Evolutionary conservation across 2,329 filamentous ascomycete species (phyloP), one percentile per base, ranked within the genome.

Genomic region (Penicillium fuscoglaucum): DNA sequence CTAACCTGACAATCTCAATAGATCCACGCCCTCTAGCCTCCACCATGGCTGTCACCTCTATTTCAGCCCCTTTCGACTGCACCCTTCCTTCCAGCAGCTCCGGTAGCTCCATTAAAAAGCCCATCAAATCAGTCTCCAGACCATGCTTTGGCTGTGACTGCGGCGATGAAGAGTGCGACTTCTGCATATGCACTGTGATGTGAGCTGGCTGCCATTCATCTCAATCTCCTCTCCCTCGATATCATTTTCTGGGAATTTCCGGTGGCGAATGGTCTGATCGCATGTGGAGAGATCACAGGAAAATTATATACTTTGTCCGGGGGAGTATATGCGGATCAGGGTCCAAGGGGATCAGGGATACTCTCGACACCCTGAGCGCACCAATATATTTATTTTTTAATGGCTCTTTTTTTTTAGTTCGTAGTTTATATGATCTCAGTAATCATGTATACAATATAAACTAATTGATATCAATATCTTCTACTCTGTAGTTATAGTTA

Each of bases 81-180:
- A 72, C 65, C 31, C 70, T 76, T 21, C 74, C 74, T 4, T 72
- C 72, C n/a, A 70, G 68, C 13, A 63, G 68, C 53, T 72, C 73
- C 21, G 70, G 70, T 15, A 66, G 73, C 19, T 72, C 73, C 0
- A 67, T 77, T 51, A 71, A 66, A 46, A 74, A 74, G 52, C 74
- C 75, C 17, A 74, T 77, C 61, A 74, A 77, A 59, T 59, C 68
- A 2, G 70, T 73, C 4, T 71, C 73, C 9, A 77, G 76, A 58
- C 75, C 75, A 9, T 77, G 75, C 48, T 77, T 77, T 53, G 74
- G 75, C 4, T 77, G 75, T 51, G 75, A 75, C 45, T 77, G 74
- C 31, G 74, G 75, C 7, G 75, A 74, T 59, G 74, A 75, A 48
- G 74, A 74, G 39, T 77, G 75, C 35, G 75, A 77, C 58, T 76